Evolutionary conservation across 257 asterid genomes (phyloP).

Genomic region (Leonotis leonurus): DNA sequence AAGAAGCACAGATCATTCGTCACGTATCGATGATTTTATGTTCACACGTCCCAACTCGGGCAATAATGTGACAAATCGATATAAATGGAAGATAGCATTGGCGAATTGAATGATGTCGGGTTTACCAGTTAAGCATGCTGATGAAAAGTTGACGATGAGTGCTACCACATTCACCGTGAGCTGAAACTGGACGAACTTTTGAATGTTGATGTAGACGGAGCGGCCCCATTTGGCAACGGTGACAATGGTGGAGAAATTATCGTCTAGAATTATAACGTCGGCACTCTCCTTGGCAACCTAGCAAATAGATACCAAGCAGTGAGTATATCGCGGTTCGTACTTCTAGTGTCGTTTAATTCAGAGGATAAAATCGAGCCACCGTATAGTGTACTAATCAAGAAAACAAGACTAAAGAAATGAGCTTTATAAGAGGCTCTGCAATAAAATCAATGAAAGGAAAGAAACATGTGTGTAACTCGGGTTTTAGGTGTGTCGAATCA

Average conservation of each 20-base stretch:
- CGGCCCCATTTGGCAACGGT: conserved; percentile 99
- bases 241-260: conserved; percentile 89
- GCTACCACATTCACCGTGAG: conserved; percentile 94
- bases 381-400: background rate
- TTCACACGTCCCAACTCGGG: background rate
- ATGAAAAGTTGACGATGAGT: conserved; percentile 82
- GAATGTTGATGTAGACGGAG: conserved; percentile 87
- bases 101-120: background rate
- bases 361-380: background rate
- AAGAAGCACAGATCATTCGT: background rate
- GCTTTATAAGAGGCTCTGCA: background rate
- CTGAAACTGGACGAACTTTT: conserved; percentile 93
- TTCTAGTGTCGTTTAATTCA: background rate
- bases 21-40: too few species aligned
- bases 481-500: background rate
- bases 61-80: background rate
- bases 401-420: background rate
- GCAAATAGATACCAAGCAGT: conserved; percentile 9
- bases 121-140: conserved; percentile 93
- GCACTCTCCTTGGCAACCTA: conserved; percentile 99
- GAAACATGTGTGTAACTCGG: background rate
- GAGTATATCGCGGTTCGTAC: background rate
- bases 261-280: conserved; percentile 89
- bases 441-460: background rate
- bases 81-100: background rate